These are phyloP conservation scores for Pseudogymnoascus sp. DNA, from an alignment of 2,329 filamentous ascomycete species.

Conservation along the genomic window DNA sequence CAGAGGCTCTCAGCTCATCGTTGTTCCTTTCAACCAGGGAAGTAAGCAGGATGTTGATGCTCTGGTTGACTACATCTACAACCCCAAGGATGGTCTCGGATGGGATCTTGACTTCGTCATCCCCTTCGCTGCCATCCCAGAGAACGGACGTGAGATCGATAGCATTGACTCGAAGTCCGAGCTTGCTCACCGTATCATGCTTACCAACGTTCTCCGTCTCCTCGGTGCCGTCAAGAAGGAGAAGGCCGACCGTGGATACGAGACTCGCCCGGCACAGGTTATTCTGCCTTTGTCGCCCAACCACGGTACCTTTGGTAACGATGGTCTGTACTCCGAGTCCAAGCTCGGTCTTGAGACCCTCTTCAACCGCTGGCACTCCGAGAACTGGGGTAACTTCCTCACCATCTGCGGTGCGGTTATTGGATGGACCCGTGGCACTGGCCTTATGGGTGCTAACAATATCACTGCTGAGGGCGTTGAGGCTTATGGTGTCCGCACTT, in stretches of 20 bases:
- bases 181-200: conserved; percentile 96
- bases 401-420: conserved; percentile 98
- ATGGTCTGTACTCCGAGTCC: conserved; percentile 96
- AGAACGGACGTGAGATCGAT: conserved; percentile 96
- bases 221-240: conserved; percentile 85
- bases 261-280: conserved; percentile 93
- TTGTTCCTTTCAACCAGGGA: conserved; percentile 98
- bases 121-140: conserved; percentile 94
- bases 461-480: conserved; percentile 95
- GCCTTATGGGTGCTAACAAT: conserved; percentile 97
- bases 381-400: conserved; percentile 95
- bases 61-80: conserved; percentile 92
- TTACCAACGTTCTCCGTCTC: conserved; percentile 91
- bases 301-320: conserved; percentile 96
- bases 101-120: conserved; percentile 97
- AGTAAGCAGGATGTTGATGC: conserved; percentile 97
- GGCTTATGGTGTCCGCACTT: conserved; percentile 92
- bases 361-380: conserved; percentile 97
- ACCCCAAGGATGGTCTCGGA: conserved; percentile 88
- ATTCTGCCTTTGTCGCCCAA: conserved; percentile 94
- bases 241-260: conserved; percentile 79
- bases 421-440: conserved; percentile 97
- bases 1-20: conserved; percentile 89
- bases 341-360: conserved; percentile 95
- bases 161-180: conserved; percentile 95